Conservation (phyloP, 2,329 filamentous ascomycete species). For the Penicillium sp. region DNA sequence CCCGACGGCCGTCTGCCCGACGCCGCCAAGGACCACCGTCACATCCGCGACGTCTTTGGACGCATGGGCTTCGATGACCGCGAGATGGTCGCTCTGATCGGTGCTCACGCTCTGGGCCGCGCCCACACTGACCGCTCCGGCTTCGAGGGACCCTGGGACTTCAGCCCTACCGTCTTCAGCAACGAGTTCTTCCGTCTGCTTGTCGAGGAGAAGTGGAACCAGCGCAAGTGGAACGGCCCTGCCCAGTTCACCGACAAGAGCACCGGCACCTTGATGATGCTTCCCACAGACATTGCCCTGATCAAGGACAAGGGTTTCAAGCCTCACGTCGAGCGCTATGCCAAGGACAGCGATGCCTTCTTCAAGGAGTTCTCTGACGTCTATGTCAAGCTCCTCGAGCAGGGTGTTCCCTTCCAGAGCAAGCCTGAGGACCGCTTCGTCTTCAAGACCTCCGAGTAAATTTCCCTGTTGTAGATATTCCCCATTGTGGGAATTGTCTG, state of each 20-base stretch:
- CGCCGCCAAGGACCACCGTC: constrained; percentile 70
- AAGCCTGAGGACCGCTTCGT: constrained; percentile 58
- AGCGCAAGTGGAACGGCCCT: constrained; percentile 87
- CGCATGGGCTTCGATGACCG: constrained; percentile 98
- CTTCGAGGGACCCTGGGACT: constrained; percentile 86
- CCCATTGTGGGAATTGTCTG: constrained; percentile 1
- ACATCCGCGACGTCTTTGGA: constrained; percentile 88
- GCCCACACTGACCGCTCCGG: constrained; percentile 88
- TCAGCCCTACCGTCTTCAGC: constrained; percentile 84
- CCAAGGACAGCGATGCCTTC: constrained; percentile 85
- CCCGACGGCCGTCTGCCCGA: constrained; percentile 91
- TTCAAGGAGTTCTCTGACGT: constrained; percentile 88
- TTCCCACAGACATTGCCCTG: constrained; percentile 86
- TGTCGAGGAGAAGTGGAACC: constrained; percentile 87
- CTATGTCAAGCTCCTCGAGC: constrained; percentile 81
- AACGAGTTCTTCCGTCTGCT: constrained; percentile 94
- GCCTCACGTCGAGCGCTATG: constrained; percentile 78
- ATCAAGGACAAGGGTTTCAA: constrained; percentile 85
- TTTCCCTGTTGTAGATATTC: background rate
- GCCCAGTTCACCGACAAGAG: constrained; percentile 86
- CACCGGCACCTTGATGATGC: constrained; percentile 92
- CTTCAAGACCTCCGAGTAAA: constrained; percentile 60
- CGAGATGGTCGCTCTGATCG: constrained; percentile 87
- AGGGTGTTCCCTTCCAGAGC: constrained; percentile 83
- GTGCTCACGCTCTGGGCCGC: constrained; percentile 83